Evolutionary conservation across 176 grass and related monocot genomes (phyloP).

Genomic region (Panicum miliaceum): DNA sequence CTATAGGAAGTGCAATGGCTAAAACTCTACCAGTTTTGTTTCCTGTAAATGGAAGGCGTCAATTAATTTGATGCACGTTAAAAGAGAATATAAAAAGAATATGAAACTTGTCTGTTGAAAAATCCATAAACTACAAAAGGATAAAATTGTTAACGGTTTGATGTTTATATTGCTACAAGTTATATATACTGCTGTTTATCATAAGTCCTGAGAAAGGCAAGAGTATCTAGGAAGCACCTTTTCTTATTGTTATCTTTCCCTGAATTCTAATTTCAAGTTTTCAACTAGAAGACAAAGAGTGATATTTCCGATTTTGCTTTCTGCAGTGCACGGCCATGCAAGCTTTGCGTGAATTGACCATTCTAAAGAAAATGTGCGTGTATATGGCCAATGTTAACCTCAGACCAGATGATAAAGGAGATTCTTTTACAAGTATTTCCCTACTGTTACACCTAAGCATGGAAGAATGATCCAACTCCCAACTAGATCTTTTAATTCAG

Average conservation of each 20-base stretch:
- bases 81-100: background rate
- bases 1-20: slow-evolving; percentile 43
- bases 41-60: slow-evolving; percentile 22
- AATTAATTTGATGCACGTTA: background rate
- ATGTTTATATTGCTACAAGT: background rate
- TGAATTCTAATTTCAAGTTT: background rate
- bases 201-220: background rate
- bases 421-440: background rate
- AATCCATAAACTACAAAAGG: background rate
- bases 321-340: background rate
- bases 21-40: slow-evolving; percentile 22
- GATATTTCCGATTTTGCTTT: background rate
- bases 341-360: background rate
- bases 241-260: background rate
- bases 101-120: background rate
- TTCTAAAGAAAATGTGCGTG: background rate
- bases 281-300: background rate
- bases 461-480: slow-evolving; percentile 16
- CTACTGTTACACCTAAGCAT: slow-evolving; percentile 2
- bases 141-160: background rate
- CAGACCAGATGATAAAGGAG: background rate
- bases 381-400: background rate
- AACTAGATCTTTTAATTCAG: background rate
- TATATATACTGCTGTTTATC: background rate
- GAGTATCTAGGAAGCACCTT: background rate